Conservation (phyloP, 345 rosid genomes). For the Eucalyptus viminalis region DNA sequence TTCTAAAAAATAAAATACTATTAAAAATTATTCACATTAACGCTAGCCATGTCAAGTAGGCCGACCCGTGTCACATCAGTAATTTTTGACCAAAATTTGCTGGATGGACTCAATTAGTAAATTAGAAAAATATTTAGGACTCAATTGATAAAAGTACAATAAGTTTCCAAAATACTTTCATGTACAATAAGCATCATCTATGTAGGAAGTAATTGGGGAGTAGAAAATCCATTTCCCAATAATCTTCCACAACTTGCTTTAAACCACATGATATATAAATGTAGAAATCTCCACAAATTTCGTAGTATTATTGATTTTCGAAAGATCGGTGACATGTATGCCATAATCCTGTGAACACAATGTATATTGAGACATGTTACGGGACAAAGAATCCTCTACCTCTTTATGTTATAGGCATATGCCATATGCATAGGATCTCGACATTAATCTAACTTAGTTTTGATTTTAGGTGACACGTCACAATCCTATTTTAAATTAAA, state of each 20-base stretch:
- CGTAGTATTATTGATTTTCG: background rate
- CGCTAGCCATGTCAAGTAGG: rapidly evolving
- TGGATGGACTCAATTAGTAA: rapidly evolving
- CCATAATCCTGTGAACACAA: background rate
- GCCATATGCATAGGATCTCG: background rate
- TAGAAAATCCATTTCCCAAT: background rate
- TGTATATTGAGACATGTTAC: background rate
- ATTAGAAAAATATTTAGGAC: no score
- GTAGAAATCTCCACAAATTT: background rate
- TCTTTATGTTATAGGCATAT: background rate
- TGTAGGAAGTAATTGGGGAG: background rate
- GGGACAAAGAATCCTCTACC: background rate
- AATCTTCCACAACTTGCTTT: background rate
- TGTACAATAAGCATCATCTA: background rate
- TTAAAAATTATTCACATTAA: no score
- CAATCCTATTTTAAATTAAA: background rate
- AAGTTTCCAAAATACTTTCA: background rate
- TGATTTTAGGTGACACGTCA: background rate
- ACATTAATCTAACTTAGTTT: background rate
- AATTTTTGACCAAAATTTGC: no score
- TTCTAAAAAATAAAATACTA: no score
- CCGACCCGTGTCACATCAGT: rapidly evolving
- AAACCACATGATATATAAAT: background rate
- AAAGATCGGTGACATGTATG: background rate
- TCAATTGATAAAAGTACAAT: background rate